Percentiles rank a stretch among this genome's conserved stretches.
phyloP scores from a whole-genome alignment of 2,329 filamentous ascomycete genomes.

The Fusarium cicatricum region DNA sequence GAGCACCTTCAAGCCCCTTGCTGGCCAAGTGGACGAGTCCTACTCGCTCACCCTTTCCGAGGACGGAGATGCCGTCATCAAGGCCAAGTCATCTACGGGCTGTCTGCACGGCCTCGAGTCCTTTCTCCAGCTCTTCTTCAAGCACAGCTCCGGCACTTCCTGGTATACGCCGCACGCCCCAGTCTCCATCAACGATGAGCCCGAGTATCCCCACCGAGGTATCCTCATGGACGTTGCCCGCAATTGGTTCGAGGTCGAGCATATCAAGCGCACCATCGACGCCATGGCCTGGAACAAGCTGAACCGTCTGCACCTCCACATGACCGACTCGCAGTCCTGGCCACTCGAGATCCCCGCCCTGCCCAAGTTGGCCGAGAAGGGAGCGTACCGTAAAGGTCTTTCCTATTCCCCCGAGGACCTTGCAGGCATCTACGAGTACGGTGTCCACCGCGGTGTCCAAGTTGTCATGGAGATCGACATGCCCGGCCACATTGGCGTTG shows the following conservation, averaged over 20 bases:
- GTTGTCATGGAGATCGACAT: slow-evolving; percentile 70
- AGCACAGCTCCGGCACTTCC: slow-evolving; percentile 64
- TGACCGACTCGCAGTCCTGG: slow-evolving; percentile 87
- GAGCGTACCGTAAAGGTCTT: slow-evolving; percentile 73
- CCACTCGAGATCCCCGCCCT: slow-evolving; percentile 81
- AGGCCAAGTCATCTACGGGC: slow-evolving; percentile 72
- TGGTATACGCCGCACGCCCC: slow-evolving; percentile 78
- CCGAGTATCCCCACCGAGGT: slow-evolving; percentile 79
- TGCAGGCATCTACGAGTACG: slow-evolving; percentile 73
- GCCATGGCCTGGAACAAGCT: slow-evolving; percentile 81
- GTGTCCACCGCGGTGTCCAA: slow-evolving; percentile 66
- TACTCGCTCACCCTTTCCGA: slow-evolving; percentile 71
- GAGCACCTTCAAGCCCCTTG: slow-evolving; percentile 66
- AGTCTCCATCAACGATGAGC: slow-evolving; percentile 74
- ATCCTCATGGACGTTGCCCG: slow-evolving; percentile 81
- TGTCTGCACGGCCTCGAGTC: slow-evolving; percentile 77
- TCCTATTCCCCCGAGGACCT: slow-evolving; percentile 75
- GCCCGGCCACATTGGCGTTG: slow-evolving; percentile 66
- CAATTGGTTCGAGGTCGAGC: slow-evolving; percentile 71
- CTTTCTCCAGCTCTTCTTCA: slow-evolving; percentile 82
- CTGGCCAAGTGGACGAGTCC: slow-evolving; percentile 75
- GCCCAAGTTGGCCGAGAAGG: slow-evolving; percentile 73
- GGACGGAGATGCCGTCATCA: slow-evolving; percentile 68
- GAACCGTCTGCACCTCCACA: slow-evolving; percentile 82
- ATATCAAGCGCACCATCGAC: slow-evolving; percentile 80